Percentiles rank a stretch among this genome's conserved stretches.
phyloP scores from a whole-genome alignment of 495 filamentous ascomycete genomes.

The Thermochaetoides thermophila region DNA sequence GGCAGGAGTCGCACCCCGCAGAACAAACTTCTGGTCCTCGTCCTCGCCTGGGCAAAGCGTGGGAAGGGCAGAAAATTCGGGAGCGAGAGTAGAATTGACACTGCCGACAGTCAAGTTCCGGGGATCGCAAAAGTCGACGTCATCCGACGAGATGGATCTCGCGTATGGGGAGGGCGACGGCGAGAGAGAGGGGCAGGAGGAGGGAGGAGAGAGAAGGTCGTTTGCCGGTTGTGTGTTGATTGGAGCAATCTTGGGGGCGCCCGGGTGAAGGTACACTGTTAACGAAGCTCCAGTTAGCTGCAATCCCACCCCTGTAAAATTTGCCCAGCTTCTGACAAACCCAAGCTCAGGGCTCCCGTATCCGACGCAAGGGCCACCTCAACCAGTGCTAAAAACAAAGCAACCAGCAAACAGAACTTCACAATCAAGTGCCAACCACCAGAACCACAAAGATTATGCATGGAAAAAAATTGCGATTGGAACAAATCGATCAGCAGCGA shows the following conservation, averaged over 20 bases:
- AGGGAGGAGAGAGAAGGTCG: slow-evolving; percentile 54
- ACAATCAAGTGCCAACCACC: background rate
- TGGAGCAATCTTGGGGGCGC: slow-evolving; percentile 32
- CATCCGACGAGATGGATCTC: slow-evolving; percentile 50
- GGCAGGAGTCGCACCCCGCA: slow-evolving; percentile 42
- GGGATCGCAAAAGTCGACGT: slow-evolving; percentile 83
- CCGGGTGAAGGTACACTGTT: slow-evolving; percentile 71
- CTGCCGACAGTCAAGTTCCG: slow-evolving; percentile 74
- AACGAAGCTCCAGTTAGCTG: slow-evolving; percentile 23
- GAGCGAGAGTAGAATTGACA: slow-evolving; percentile 36
- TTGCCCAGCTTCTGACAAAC: slow-evolving; percentile 1
- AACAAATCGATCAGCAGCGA: background rate
- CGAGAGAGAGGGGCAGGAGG: slow-evolving; percentile 75
- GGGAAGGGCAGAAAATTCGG: slow-evolving; percentile 46
- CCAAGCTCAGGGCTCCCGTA: background rate
- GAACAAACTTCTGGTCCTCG: slow-evolving; percentile 59
- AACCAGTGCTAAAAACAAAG: no score
- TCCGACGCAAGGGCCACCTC: no score
- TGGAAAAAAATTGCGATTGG: background rate
- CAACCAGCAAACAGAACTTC: background rate
- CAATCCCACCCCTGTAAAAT: slow-evolving; percentile 10
- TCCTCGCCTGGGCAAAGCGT: slow-evolving; percentile 52
- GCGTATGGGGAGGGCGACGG: slow-evolving; percentile 71
- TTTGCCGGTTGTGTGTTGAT: slow-evolving; percentile 46
- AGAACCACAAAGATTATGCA: background rate